Conservation (phyloP, 2,329 filamentous ascomycete species). For the Chaetothyriales sp. region DNA sequence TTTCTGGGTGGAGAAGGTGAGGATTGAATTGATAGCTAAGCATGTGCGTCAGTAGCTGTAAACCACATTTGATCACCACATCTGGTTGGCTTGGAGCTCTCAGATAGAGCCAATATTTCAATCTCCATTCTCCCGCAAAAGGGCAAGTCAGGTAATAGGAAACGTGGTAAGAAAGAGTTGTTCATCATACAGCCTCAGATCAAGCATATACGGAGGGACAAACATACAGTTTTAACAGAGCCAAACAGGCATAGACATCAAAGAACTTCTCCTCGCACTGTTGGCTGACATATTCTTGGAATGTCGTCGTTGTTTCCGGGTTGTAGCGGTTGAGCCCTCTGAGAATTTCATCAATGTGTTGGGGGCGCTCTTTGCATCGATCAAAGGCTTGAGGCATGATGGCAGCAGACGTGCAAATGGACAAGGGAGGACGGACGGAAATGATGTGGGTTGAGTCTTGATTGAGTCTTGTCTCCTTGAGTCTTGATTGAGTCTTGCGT, state of each 20-base stretch:
- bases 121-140: conserved; percentile 50
- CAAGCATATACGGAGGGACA: not conserved
- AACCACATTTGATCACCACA: not conserved
- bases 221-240: conserved; percentile 82
- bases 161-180: conserved; percentile 59
- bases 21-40: conserved; percentile 97
- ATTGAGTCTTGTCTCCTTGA: too few species aligned
- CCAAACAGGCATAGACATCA: conserved; percentile 94
- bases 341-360: conserved; percentile 83
- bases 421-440: not conserved
- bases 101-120: conserved; percentile 62
- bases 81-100: conserved; percentile 24
- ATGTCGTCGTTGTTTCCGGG: conserved; percentile 81
- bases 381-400: conserved; percentile 47
- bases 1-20: conserved; percentile 90
- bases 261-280: conserved; percentile 92
- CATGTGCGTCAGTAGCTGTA: not conserved
- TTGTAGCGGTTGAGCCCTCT: conserved; percentile 98
- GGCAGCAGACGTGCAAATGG: not conserved
- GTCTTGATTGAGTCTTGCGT: too few species aligned
- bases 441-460: not conserved
- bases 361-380: conserved; percentile 80
- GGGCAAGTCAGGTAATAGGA: conserved; percentile 86
- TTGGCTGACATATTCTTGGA: conserved; percentile 86
- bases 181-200: conserved; percentile 52